Evolutionary conservation across 768 basidiomycete genomes (phyloP), one percentile per base, ranked within the genome.

Genomic region (Leccinum boreale): DNA sequence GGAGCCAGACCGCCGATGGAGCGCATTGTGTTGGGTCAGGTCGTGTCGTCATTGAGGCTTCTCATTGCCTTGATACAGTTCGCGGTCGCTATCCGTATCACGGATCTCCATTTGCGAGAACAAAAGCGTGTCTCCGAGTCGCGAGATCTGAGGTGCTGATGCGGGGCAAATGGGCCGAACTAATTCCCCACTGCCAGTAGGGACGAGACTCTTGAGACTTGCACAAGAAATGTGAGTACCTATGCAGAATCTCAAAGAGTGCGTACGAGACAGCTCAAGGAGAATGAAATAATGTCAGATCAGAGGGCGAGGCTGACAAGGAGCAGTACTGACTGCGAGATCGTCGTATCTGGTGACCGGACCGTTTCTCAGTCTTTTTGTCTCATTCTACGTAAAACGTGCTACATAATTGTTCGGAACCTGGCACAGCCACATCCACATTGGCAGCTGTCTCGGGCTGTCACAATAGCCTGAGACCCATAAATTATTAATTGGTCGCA

Each of bases 381-480:
- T 66, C 53, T 53, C 51, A 46, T 45, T 45, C 15, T 7, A 15
- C 28, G 46, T 33, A 4, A 15, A 46, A 23, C 15, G 26, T 36
- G 24, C 29, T 35, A 44, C 19, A 56, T 59, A 62, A 69, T 69
- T 70, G 68, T 67, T 63, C 60, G 58, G 59, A 35, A 55, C 19
- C 54, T 42, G 4, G 50, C 55, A 44, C 39, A 12, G 49, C 45
- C 57, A 70, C 64, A 62, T 62, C 58, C 68, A 66, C 63, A n/a
- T n/a, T n/a, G 4, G 31, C 31, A 33, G 12, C 31, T 33, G 31
- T 14, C 31, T 14, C 31, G 12, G 31, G 31, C 31, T 19, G 10
- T 42, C n/a, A 42, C 42, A 42, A 42, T 14, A 42, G n/a, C n/a
- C 42, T 42, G 42, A 42, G 17, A n/a, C 17, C 17, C 17, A 17